Conservation (phyloP, 371 early-diverging fungal genomes). For the Rhizopus arrhizus region DNA sequence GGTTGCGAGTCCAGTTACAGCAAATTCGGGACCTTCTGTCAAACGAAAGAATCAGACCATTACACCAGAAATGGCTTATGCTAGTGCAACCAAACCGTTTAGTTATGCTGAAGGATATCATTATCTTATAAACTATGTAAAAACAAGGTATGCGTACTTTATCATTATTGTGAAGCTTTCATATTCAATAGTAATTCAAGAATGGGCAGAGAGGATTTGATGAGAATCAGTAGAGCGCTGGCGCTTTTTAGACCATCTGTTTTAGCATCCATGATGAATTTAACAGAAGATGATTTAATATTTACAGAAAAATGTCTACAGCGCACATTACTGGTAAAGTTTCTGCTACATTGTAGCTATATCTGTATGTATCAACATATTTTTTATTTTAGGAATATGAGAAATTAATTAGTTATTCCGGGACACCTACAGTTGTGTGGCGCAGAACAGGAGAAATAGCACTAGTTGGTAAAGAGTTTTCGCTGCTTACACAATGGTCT, state of each 20-base stretch:
- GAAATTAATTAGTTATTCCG: conserved; percentile 85
- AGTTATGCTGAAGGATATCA: conserved; percentile 88
- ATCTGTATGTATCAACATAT: background rate
- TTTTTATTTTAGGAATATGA: conserved; percentile 72
- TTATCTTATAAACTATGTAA: conserved; percentile 73
- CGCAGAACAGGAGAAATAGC: conserved; percentile 89
- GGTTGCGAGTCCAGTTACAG: conserved; percentile 38
- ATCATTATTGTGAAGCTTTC: background rate
- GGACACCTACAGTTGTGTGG: conserved; percentile 93
- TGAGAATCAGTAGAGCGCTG: conserved; percentile 87
- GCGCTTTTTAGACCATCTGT: conserved; percentile 90
- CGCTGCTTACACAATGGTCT: conserved; percentile 83
- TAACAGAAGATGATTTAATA: conserved; percentile 88
- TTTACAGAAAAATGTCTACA: conserved; percentile 95
- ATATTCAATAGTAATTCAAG: conserved; percentile 34
- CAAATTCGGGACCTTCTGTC: conserved; percentile 10
- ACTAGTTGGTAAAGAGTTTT: conserved; percentile 89
- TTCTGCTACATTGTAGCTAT: background rate
- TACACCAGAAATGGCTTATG: conserved; percentile 47
- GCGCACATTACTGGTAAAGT: conserved; percentile 27
- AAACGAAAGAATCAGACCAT: conserved; percentile 39
- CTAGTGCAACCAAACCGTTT: conserved; percentile 71
- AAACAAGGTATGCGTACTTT: conserved; percentile 56
- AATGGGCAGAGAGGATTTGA: conserved; percentile 84
- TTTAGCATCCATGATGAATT: conserved; percentile 87